Base-by-base conservation (phyloP, 495 filamentous ascomycete genomes). In the Astrocystis sublimbata region DNA sequence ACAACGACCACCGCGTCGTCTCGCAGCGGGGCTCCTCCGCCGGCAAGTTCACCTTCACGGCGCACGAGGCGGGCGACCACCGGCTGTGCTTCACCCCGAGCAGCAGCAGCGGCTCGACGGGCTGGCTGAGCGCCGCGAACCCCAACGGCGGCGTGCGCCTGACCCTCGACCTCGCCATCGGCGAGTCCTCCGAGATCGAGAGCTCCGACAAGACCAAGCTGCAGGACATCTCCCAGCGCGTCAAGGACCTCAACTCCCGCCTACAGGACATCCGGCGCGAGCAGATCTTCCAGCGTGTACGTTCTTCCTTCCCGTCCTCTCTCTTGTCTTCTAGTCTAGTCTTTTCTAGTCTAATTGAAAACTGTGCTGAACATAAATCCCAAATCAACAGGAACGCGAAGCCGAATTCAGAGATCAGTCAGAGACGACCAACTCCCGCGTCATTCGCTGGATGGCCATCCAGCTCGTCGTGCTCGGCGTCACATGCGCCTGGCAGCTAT, bases 361-460 rank as follows among this genome's bases (percentile, higher is more conserved):
- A n/a, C n/a, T n/a, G n/a, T n/a, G n/a, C n/a, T n/a, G n/a, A n/a
- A n/a, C n/a, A n/a, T n/a, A n/a, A n/a, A 35, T 15, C 15, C 43
- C 43, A n/a, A n/a, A n/a, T n/a, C 13, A 36, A 33, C 56, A 97
- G 93, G 94, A 98, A 83, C 91, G 96, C 51, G 94, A 98, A 75
- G 91, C 92, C 66, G 94, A 98, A 72, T 98, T 98, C 85, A 84
- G 94, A 75, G 94, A 98, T 75, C 94, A 98, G 71, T 96, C 92
- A 52, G 94, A 98, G 74, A 81, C 85, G 43, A 97, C 93, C 57
- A 98, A 98, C 78, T 85, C 87, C 23, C 87, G 93, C 68, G 94
- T 97, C 52, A 89, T 98, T 24, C 87, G 92, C 60, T 98, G 94
- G 94, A 92, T 93, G 45, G 74, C 96, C 58, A 87, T 98, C 61